Percentiles rank a stretch among this genome's conserved stretches.
Conservation (phyloP, 345 rosid species). For the Eucalyptus erythrocorys region DNA sequence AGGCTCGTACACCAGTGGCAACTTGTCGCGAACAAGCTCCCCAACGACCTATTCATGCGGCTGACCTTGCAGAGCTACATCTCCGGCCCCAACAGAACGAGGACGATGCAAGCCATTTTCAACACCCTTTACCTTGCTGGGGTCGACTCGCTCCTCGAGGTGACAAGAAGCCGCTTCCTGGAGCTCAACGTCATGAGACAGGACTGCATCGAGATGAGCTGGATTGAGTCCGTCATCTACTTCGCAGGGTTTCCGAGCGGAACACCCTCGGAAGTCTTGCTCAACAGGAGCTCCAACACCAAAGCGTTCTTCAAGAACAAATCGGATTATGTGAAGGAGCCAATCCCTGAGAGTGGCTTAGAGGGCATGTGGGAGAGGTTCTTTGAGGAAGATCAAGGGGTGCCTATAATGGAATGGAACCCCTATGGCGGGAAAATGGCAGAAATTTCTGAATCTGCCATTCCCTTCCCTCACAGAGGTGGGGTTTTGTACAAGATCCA, state of each 20-base stretch:
- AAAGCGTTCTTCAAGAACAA: background rate
- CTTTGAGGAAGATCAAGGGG: background rate
- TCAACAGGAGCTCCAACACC: background rate
- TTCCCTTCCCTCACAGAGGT: constrained; percentile 20
- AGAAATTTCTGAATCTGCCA: constrained; percentile 6
- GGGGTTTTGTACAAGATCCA: constrained; percentile 3
- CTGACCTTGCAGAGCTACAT: background rate
- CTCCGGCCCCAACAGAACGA: background rate
- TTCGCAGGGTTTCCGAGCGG: background rate
- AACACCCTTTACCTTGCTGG: constrained; percentile 6
- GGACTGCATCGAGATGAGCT: constrained; percentile 10
- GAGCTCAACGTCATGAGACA: constrained; percentile 2
- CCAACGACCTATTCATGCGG: background rate
- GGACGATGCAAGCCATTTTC: background rate
- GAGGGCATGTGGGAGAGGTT: constrained; percentile 6
- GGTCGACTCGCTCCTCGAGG: background rate
- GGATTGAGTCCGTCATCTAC: constrained; percentile 4
- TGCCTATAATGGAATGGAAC: background rate
- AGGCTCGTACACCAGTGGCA: background rate
- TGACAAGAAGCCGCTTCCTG: constrained; percentile 3
- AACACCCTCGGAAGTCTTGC: background rate
- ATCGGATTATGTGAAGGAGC: constrained; percentile 9
- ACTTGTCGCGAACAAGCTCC: background rate
- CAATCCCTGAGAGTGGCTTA: constrained; percentile 2
- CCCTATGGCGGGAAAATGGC: constrained; percentile 21